Evolutionary conservation across 73 alveolate species (phyloP).

Genomic region (Paraurostyla sp.): DNA sequence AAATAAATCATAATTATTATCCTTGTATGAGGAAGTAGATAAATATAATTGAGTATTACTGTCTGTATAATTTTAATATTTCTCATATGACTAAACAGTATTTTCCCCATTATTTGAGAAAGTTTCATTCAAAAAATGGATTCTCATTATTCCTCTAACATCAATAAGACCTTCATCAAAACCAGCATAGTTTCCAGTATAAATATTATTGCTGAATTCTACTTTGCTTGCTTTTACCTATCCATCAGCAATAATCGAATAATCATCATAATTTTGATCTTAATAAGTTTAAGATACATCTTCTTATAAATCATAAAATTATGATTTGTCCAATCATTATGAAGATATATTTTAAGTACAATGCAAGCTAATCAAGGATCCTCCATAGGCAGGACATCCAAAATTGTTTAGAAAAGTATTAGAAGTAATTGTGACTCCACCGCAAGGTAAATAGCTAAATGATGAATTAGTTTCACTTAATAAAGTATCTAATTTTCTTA

Average conservation of each 20-base stretch:
- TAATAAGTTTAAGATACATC: not conserved
- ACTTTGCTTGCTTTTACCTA: not conserved
- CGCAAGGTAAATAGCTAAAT: not conserved
- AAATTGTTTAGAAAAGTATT: not conserved
- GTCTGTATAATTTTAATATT: not conserved
- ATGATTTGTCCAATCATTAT: not conserved
- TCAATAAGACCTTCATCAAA: conserved; percentile 32
- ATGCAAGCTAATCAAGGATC: not conserved
- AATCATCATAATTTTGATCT: not conserved
- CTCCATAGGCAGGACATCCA: conserved; percentile 56
- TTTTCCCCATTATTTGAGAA: conserved; percentile 23
- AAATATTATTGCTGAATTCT: not conserved
- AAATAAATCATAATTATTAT: too few species aligned
- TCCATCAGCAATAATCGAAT: not conserved
- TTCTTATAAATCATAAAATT: not conserved
- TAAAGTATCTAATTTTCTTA: not conserved
- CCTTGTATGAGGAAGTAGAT: too few species aligned
- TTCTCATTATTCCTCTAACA: conserved; percentile 21
- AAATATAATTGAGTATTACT: too few species aligned
- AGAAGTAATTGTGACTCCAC: not conserved
- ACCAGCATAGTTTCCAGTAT: not conserved
- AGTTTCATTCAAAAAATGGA: not conserved
- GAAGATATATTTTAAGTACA: not conserved
- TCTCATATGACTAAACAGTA: not conserved
- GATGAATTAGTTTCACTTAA: not conserved